phyloP scores from a whole-genome alignment of 768 basidiomycete genomes.

The Termitomyces sp. region DNA sequence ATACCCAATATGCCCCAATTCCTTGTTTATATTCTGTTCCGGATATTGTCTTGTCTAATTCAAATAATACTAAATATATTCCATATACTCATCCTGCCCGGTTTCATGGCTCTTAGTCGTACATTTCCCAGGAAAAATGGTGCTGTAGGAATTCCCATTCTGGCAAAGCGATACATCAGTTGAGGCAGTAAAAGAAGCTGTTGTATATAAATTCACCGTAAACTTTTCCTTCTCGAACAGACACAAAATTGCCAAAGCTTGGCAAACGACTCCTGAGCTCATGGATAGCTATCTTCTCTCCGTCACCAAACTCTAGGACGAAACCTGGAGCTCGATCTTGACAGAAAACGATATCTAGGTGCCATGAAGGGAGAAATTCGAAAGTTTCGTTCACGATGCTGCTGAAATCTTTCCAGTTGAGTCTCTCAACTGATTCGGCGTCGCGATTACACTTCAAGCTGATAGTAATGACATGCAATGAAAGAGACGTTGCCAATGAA shows the following conservation, averaged over 20 bases:
- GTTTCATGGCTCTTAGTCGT: neutral
- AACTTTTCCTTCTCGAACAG: neutral
- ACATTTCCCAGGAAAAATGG: neutral
- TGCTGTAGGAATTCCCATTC: neutral
- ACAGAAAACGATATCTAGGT: neutral
- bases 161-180: neutral
- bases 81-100: neutral
- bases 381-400: neutral
- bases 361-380: neutral
- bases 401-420: neutral
- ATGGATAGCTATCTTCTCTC: neutral
- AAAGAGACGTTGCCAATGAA: neutral
- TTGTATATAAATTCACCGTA: neutral
- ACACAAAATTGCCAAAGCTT: neutral
- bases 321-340: neutral
- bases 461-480: neutral
- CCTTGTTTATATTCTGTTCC: neutral
- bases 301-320: neutral
- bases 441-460: neutral
- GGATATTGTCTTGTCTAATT: neutral
- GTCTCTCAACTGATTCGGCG: neutral
- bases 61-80: neutral
- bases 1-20: neutral
- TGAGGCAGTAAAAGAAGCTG: neutral
- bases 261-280: neutral